A percentile compares a stretch with the other conserved stretches of the same genome.
Evolutionary conservation across 2,329 filamentous ascomycete genomes (phyloP).

Genomic region (Diaporthe caulivora): DNA sequence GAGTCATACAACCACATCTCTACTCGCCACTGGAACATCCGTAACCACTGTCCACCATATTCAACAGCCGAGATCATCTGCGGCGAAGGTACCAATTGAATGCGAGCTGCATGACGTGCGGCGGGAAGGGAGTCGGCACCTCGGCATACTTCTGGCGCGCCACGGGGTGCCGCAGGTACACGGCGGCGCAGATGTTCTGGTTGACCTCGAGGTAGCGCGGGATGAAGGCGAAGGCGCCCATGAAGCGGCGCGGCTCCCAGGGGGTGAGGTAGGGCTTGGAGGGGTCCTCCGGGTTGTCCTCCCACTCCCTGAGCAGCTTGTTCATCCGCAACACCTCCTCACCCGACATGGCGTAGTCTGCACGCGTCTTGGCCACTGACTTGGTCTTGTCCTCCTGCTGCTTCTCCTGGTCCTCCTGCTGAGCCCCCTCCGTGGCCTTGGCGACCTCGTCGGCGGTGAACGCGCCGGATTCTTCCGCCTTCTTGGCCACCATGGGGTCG

Average conservation of each 20-base stretch:
- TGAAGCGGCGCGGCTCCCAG: constrained; percentile 87
- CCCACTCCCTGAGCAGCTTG: constrained; percentile 70
- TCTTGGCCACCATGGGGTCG: constrained; percentile 33
- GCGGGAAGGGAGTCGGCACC: constrained; percentile 84
- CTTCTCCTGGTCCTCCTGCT: constrained; percentile 18
- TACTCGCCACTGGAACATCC: not conserved
- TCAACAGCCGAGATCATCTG: constrained; percentile 60
- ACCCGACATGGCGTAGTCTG: constrained; percentile 50
- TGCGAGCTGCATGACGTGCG: constrained; percentile 80
- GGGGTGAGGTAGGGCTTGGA: constrained; percentile 90
- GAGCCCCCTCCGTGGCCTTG: constrained; percentile 27
- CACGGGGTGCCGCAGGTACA: constrained; percentile 95
- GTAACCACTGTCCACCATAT: not conserved
- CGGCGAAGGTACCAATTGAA: constrained; percentile 95
- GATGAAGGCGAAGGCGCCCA: constrained; percentile 94
- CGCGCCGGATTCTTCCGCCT: constrained; percentile 31
- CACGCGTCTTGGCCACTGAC: not conserved
- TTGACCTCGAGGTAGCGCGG: constrained; percentile 97
- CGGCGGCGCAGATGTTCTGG: constrained; percentile 94
- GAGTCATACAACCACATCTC: not conserved
- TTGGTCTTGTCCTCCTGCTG: constrained; percentile 9
- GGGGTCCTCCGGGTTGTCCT: constrained; percentile 81
- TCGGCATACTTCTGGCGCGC: constrained; percentile 84
- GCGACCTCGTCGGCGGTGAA: constrained; percentile 42
- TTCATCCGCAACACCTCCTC: constrained; percentile 67